These are phyloP conservation scores for Helianthus tuberosus DNA, from an alignment of 129 eudicot genomes.

Conservation along the genomic window DNA sequence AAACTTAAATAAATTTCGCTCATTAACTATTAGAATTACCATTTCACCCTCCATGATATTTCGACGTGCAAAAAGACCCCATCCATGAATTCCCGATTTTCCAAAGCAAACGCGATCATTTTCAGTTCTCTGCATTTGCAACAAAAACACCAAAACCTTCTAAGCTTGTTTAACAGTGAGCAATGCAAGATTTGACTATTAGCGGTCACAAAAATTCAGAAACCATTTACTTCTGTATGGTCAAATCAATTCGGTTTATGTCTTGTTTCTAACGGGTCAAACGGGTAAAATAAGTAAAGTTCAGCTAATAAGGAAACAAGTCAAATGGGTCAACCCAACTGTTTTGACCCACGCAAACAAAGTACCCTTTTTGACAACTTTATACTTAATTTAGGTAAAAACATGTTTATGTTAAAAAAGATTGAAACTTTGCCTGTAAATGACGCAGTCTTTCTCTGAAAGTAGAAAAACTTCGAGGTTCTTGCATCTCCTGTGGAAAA, in stretches of 20 bases:
- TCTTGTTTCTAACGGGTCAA: neutral
- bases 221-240: neutral
- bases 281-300: neutral
- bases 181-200: neutral
- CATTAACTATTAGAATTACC: slow-evolving; percentile 40
- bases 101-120: slow-evolving; percentile 95
- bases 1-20: neutral
- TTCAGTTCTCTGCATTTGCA: slow-evolving; percentile 80
- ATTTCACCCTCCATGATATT: slow-evolving; percentile 93
- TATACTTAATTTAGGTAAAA: neutral
- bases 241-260: neutral
- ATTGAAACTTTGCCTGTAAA: slow-evolving; percentile 65
- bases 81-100: slow-evolving; percentile 92
- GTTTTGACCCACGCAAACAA: neutral
- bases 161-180: slow-evolving; percentile 6
- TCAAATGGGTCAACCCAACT: slow-evolving; percentile 8
- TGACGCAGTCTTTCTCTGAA: slow-evolving; percentile 84
- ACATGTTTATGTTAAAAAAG: slow-evolving; percentile 7
- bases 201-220: neutral
- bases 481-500: slow-evolving; percentile 61
- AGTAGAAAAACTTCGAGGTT: slow-evolving; percentile 76
- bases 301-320: neutral
- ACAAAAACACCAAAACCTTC: slow-evolving; percentile 12
- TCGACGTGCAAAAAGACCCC: slow-evolving; percentile 97
- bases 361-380: neutral